Conservation (phyloP, 768 basidiomycete species). For the Cytidiella melzeri region DNA sequence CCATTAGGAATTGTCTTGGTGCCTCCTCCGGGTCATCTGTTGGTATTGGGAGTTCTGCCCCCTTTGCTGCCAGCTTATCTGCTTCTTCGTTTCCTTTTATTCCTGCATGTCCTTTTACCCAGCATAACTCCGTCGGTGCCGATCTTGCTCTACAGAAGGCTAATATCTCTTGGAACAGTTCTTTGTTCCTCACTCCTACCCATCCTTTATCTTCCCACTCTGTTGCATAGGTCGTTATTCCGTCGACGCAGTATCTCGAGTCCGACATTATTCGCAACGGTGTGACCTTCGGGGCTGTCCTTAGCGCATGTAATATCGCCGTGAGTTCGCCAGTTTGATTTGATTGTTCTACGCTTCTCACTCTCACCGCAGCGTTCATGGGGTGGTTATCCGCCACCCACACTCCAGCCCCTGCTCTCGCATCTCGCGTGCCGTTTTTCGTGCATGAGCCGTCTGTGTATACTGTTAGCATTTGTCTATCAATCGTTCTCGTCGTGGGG, state of each 20-base stretch:
- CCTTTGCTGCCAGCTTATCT: conserved; percentile 18
- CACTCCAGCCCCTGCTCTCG: conserved; percentile 14
- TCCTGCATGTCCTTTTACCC: conserved; percentile 24
- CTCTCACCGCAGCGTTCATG: background rate
- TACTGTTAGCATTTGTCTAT: background rate
- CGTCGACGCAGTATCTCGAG: background rate
- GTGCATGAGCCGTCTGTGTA: conserved; percentile 26
- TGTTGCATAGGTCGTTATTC: conserved; percentile 9
- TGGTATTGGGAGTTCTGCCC: background rate
- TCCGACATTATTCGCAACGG: conserved; percentile 1
- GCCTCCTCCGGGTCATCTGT: background rate
- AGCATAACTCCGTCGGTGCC: conserved; percentile 18
- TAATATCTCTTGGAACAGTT: conserved; percentile 1
- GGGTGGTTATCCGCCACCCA: background rate
- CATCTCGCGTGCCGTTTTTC: conserved; percentile 15
- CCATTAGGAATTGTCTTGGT: background rate
- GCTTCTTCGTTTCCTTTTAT: conserved; percentile 21
- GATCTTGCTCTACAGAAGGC: conserved; percentile 6
- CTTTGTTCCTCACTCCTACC: conserved; percentile 9
- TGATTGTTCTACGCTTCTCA: conserved; percentile 2
- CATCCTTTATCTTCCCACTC: conserved; percentile 14
- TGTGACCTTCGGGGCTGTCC: background rate
- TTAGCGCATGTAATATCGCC: background rate
- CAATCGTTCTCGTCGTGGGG: background rate
- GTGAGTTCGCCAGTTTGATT: conserved; percentile 15